phyloP scores from a whole-genome alignment of 139 green algal species.

The Picochlorum sp. region DNA sequence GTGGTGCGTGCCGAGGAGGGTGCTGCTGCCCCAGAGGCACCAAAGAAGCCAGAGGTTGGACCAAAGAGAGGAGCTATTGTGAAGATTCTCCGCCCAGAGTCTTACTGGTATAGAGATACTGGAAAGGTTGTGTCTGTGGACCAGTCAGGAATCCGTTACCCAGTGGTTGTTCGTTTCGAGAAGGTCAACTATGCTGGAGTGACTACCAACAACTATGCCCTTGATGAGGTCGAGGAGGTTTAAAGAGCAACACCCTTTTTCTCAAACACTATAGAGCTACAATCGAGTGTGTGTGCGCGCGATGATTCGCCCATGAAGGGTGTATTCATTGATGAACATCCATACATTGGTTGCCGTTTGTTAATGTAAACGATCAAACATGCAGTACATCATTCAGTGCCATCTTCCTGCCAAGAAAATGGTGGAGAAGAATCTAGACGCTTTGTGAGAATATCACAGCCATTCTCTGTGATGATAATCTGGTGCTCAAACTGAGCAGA shows the following conservation, averaged over 20 bases:
- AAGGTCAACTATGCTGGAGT: conserved; percentile 97
- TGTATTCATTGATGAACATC: no score
- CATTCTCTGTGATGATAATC: conserved; percentile 73
- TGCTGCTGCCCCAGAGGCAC: conserved; percentile 1
- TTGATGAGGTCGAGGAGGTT: conserved; percentile 79
- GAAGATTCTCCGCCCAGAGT: conserved; percentile 93
- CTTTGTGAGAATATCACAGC: conserved; percentile 73
- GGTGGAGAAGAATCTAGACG: conserved; percentile 63
- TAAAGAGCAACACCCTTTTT: not conserved
- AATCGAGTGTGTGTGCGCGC: not conserved
- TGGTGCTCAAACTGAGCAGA: conserved; percentile 95
- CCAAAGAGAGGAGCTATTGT: conserved; percentile 75
- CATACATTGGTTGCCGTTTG: conserved; percentile 2
- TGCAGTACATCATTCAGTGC: not conserved
- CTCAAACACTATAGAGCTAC: not conserved
- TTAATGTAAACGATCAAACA: not conserved
- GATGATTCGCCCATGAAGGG: no score
- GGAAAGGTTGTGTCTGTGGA: conserved; percentile 99
- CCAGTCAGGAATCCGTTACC: conserved; percentile 93
- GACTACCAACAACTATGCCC: conserved; percentile 95
- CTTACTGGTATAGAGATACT: conserved; percentile 97
- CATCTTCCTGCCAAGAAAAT: conserved; percentile 61
- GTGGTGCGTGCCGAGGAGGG: conserved; percentile 21
- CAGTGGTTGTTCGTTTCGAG: conserved; percentile 95
- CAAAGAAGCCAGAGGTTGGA: conserved; percentile 53